Conservation (phyloP, 208 protist genomes). For the Wallacemonas rigidus region DNA sequence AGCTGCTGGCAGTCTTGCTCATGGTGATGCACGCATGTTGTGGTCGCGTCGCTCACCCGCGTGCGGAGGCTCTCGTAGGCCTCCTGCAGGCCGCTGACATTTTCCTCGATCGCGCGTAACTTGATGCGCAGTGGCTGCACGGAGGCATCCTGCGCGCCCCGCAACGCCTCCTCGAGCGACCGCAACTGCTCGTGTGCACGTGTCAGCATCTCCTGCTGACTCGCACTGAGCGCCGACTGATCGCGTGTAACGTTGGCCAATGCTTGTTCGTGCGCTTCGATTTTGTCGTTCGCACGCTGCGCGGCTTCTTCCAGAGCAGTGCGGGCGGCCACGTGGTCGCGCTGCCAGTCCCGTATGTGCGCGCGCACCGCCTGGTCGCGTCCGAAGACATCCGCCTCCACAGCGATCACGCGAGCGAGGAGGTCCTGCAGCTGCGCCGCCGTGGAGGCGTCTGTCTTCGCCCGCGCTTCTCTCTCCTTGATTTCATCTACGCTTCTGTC, state of each 20-base stretch:
- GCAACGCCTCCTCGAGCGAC: constrained; percentile 13
- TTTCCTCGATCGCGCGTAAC: constrained; percentile 7
- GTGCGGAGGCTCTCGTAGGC: background rate
- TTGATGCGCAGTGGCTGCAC: constrained; percentile 24
- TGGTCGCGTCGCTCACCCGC: background rate
- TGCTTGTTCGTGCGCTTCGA: background rate
- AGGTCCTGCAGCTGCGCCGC: background rate
- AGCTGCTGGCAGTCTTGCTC: constrained; percentile 6
- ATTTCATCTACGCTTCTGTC: background rate
- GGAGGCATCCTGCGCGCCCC: constrained; percentile 5
- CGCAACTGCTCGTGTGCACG: constrained; percentile 14
- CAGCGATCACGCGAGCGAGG: background rate
- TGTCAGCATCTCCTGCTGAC: background rate
- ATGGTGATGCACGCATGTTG: background rate
- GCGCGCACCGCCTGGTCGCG: background rate
- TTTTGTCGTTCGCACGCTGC: background rate
- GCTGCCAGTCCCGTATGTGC: background rate
- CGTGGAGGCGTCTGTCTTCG: background rate
- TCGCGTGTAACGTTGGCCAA: background rate
- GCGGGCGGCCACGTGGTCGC: too few relatives aligned
- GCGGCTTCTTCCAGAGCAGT: background rate
- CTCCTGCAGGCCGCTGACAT: background rate
- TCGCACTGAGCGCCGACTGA: background rate
- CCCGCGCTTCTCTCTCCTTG: background rate
- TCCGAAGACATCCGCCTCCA: background rate